phyloP scores from a whole-genome alignment of 2,329 filamentous ascomycete species.

The Clonostachys rhizophaga region DNA sequence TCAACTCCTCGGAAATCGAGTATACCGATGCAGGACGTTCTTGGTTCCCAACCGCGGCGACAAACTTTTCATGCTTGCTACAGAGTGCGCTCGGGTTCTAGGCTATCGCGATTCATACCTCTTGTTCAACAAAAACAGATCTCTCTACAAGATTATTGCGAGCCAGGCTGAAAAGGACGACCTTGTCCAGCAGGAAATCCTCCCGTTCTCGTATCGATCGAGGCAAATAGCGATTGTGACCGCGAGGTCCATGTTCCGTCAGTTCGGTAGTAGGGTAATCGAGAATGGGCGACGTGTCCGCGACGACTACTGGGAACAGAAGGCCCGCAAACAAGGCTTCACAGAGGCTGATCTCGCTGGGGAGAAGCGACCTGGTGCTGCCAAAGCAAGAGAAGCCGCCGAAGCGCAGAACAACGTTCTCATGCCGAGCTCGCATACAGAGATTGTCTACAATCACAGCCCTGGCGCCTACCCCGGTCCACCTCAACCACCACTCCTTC shows the following conservation, averaged over 20 bases:
- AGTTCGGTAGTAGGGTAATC: constrained; percentile 94
- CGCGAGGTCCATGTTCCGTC: constrained; percentile 95
- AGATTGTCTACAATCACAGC: constrained; percentile 83
- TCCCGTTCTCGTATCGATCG: constrained; percentile 97
- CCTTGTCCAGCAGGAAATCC: constrained; percentile 87
- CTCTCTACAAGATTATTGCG: constrained; percentile 95
- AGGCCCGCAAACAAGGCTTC: constrained; percentile 95
- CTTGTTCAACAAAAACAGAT: constrained; percentile 97
- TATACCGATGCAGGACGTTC: constrained; percentile 92
- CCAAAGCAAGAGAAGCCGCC: constrained; percentile 81
- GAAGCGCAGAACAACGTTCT: constrained; percentile 62
- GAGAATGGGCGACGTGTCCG: constrained; percentile 84
- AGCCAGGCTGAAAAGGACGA: constrained; percentile 96
- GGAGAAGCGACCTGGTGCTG: constrained; percentile 89
- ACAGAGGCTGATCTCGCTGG: constrained; percentile 94
- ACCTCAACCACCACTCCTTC: constrained; percentile 64
- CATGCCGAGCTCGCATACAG: constrained; percentile 67
- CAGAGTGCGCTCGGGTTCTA: constrained; percentile 89
- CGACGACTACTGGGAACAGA: constrained; percentile 98
- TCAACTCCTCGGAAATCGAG: constrained; percentile 73
- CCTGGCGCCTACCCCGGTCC: constrained; percentile 61
- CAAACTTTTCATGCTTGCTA: constrained; percentile 98
- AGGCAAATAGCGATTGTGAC: constrained; percentile 98
- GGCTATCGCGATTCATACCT: constrained; percentile 97
- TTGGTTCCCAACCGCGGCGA: constrained; percentile 85